A percentile compares a stretch with the other conserved stretches of the same genome.
These are phyloP conservation scores for Piromyces finnis DNA, from an alignment of 192 early-diverging fungal genomes.

Conservation along the genomic window DNA sequence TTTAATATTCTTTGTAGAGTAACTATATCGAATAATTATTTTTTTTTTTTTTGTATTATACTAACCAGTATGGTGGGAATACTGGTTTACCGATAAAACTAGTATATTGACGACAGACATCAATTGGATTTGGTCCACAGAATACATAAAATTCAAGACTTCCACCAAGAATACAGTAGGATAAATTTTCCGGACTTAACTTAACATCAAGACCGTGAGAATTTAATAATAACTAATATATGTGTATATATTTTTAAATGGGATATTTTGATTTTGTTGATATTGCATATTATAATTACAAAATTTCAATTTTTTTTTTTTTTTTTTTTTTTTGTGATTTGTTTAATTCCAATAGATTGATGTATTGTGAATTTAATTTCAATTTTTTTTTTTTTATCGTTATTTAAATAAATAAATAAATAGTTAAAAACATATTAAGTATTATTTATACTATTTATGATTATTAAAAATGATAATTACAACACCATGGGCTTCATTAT, in stretches of 20 bases:
- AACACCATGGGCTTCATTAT: constrained; percentile 23
- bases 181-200: constrained; percentile 19
- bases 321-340: too few species aligned
- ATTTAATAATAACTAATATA: constrained; percentile 29
- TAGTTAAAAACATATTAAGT: too few species aligned
- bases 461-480: background rate
- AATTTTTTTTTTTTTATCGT: too few species aligned
- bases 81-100: constrained; percentile 41
- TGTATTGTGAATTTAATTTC: too few species aligned
- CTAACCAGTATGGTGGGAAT: constrained; percentile 33
- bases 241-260: too few species aligned
- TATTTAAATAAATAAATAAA: too few species aligned
- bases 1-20: background rate
- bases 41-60: background rate
- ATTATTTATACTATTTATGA: too few species aligned
- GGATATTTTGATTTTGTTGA: too few species aligned
- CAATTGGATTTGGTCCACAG: constrained; percentile 21
- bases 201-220: constrained; percentile 54
- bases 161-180: constrained; percentile 47
- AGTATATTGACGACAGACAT: constrained; percentile 31
- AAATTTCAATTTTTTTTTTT: too few species aligned
- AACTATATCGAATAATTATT: too few species aligned
- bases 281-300: too few species aligned
- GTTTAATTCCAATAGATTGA: too few species aligned
- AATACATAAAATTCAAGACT: constrained; percentile 45